Conservation (phyloP, 768 basidiomycete genomes). For the Lactarius deliciosus region DNA sequence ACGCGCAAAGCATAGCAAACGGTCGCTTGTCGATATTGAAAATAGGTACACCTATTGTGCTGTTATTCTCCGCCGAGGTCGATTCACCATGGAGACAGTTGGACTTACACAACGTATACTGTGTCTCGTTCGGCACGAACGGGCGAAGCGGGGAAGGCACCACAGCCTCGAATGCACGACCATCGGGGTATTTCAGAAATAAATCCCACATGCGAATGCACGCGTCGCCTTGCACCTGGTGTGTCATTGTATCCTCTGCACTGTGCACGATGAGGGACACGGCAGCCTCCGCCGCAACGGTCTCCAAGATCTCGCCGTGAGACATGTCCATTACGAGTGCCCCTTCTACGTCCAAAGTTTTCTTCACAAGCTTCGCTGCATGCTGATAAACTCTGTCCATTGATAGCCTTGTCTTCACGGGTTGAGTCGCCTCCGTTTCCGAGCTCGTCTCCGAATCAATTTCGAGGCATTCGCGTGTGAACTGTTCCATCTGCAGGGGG, state of each 20-base stretch:
- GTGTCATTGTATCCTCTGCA: conserved; percentile 56
- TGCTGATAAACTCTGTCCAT: conserved; percentile 92
- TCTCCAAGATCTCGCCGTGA: conserved; percentile 84
- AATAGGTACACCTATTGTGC: conserved; percentile 72
- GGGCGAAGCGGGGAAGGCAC: conserved; percentile 80
- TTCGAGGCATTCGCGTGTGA: conserved; percentile 92
- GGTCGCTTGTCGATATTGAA: conserved; percentile 92
- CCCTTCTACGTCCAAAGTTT: conserved; percentile 89
- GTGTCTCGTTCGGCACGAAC: conserved; percentile 76
- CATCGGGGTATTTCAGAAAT: conserved; percentile 78
- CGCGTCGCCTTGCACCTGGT: conserved; percentile 64
- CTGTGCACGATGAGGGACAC: conserved; percentile 71
- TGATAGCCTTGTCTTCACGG: conserved; percentile 35
- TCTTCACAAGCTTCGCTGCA: conserved; percentile 86
- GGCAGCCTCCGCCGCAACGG: conserved; percentile 55
- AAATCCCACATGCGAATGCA: conserved; percentile 74
- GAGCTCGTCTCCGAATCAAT: conserved; percentile 64
- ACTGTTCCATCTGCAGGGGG: conserved; percentile 78
- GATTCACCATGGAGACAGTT: background rate
- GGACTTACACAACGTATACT: conserved; percentile 80
- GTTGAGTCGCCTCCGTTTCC: conserved; percentile 38
- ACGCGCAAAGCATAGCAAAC: conserved; percentile 88
- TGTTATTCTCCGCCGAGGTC: conserved; percentile 13
- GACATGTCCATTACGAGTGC: conserved; percentile 92
- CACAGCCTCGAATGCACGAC: conserved; percentile 83